Conservation (phyloP, 371 early-diverging fungal genomes). For the Syncephalis plumigaleata region DNA sequence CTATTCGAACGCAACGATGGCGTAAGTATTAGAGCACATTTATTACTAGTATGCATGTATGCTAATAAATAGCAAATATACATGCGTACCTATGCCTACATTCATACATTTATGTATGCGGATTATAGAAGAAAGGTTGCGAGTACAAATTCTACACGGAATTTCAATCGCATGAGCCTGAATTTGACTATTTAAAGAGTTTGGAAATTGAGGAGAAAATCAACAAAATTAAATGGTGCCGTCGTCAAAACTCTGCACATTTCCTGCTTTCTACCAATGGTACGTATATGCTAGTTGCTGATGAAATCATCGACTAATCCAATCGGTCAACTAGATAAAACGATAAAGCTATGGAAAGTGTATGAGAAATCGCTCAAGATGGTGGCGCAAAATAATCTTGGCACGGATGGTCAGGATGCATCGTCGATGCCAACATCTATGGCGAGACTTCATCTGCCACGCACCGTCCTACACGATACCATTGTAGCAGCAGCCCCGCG, state of each 20-base stretch:
- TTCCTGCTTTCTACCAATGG: constrained; percentile 95
- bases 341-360: constrained; percentile 98
- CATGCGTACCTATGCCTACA: too few relatives aligned
- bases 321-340: constrained; percentile 57
- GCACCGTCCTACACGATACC: constrained; percentile 79
- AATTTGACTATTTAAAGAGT: constrained; percentile 98
- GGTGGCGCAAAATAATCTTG: constrained; percentile 73
- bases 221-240: constrained; percentile 96
- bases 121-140: constrained; percentile 85
- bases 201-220: constrained; percentile 99
- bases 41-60: too few relatives aligned
- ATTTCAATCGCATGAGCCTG: constrained; percentile 98
- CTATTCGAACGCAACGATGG: constrained; percentile 91
- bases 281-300: too few relatives aligned
- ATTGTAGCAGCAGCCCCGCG: constrained; percentile 90
- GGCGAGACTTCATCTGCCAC: constrained; percentile 43
- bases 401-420: constrained; percentile 24
- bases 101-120: too few relatives aligned
- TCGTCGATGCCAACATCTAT: constrained; percentile 9
- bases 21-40: too few relatives aligned
- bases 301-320: too few relatives aligned
- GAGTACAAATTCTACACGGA: constrained; percentile 98
- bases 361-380: constrained; percentile 91
- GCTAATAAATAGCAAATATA: too few relatives aligned
- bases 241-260: constrained; percentile 84